Evolutionary conservation across 73 alveolate species (phyloP).

Genomic region (Stentor roeselii): DNA sequence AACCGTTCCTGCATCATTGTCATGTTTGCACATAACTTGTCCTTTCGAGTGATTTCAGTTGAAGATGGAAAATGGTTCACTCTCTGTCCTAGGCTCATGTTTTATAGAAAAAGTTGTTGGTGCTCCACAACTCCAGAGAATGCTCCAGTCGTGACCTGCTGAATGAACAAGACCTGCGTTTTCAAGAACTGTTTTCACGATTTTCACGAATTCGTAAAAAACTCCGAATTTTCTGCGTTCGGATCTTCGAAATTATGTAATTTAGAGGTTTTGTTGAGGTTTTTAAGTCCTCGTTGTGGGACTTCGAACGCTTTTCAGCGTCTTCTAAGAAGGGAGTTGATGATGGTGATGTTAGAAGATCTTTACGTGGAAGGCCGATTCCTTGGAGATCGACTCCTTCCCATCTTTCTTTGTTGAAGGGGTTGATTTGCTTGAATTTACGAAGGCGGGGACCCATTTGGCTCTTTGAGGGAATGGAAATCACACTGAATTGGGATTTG

Average conservation of each 20-base stretch:
- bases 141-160: constrained; percentile 69
- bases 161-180: constrained; percentile 48
- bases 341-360: neutral
- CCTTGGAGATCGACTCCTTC: constrained; percentile 13
- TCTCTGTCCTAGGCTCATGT: constrained; percentile 55
- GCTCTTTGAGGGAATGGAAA: constrained; percentile 20
- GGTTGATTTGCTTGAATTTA: neutral
- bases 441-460: neutral
- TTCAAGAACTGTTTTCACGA: constrained; percentile 22
- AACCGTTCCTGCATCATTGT: constrained; percentile 45
- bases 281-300: neutral
- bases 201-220: constrained; percentile 12
- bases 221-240: neutral
- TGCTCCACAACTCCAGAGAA: constrained; percentile 52
- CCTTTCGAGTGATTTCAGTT: constrained; percentile 75
- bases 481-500: neutral
- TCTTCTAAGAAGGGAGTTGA: neutral
- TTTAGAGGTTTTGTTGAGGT: neutral
- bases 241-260: constrained; percentile 7
- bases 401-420: neutral
- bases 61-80: constrained; percentile 91
- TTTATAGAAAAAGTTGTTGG: constrained; percentile 43
- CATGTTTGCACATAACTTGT: constrained; percentile 47
- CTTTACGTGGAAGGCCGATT: constrained; percentile 2
- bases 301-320: neutral